Base-by-base conservation (phyloP, 139 green algal genomes). In the Chlamydomonas schloesseri region DNA sequence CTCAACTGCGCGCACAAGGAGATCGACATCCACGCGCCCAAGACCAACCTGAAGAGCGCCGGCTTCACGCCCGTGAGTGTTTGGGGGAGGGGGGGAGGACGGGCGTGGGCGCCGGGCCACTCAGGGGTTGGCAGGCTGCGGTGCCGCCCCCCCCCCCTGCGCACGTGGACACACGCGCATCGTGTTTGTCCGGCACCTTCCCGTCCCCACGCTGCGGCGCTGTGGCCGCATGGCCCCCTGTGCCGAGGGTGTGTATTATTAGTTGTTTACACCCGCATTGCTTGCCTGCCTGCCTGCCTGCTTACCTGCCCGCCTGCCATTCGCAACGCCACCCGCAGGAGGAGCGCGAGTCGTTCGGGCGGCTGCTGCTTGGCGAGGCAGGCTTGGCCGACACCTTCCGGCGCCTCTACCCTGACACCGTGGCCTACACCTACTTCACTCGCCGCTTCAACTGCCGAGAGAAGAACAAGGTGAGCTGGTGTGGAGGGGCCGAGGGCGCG, bases 21-120 rank as follows among this genome's bases (percentile, higher is more conserved):
- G 64, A 95, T 97, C 50, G 95, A 97, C 92, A 97, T 97, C 67
- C 90, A 97, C 70, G 84, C 84, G 81, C 94, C 95, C 53, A 95
- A 96, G 84, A 91, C 53, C 82, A 97, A 97, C 86, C 81, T 96
- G 57, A 65, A 71, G 21, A 94, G 79, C 26, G 87, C 95, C 55
- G 95, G 95, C 13, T 98, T 98, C 84, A 98, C 95, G 6, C 10
- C 58, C n/a, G 79, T 85, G 37, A 15, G 68, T 71, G n/a, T 13
- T 60, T 23, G 53, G 53, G 53, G 15, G 53, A 15, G 53, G 53
- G 15, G 53, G 15, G 53, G 14, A 60, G 15, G 53, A 60, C 14
- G 53, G n/a, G n/a, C n/a, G n/a, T n/a, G n/a, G n/a, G n/a, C n/a
- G n/a, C n/a, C n/a, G n/a, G n/a, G n/a, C n/a, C n/a, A n/a, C n/a